Conservation (phyloP, 371 early-diverging fungal species). For the Parasitella parasitica region DNA sequence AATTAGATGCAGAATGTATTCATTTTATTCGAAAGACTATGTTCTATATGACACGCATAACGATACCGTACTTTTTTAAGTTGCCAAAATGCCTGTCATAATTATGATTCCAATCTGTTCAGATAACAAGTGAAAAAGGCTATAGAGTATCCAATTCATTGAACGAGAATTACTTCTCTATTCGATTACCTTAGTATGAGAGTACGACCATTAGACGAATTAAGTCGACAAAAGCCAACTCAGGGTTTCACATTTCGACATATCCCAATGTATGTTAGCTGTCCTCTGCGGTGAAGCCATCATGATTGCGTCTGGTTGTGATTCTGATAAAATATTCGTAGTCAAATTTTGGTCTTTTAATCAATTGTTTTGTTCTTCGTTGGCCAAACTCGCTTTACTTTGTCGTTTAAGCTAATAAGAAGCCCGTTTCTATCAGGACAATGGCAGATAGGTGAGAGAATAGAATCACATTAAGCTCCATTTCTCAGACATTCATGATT, state of each 20-base stretch:
- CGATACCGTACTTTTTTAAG: too few species aligned
- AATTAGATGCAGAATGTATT: too few species aligned
- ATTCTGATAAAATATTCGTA: conserved; percentile 2
- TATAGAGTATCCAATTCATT: conserved; percentile 12
- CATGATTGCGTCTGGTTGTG: neutral
- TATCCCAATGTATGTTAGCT: neutral
- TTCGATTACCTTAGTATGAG: conserved; percentile 6
- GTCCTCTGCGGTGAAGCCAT: conserved; percentile 2
- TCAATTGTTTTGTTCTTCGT: too few species aligned
- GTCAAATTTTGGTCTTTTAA: too few species aligned
- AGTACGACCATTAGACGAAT: conserved; percentile 6
- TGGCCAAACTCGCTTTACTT: too few species aligned
- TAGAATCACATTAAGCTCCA: conserved; percentile 9
- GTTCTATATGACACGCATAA: too few species aligned
- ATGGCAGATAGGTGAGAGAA: conserved; percentile 11
- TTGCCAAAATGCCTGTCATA: conserved; percentile 11
- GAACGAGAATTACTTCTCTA: conserved; percentile 3
- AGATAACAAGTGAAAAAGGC: conserved; percentile 7
- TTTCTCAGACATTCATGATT: conserved; percentile 8
- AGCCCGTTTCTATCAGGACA: conserved; percentile 7
- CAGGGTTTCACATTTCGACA: conserved; percentile 9
- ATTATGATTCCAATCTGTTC: conserved; percentile 8
- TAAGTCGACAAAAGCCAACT: conserved; percentile 13
- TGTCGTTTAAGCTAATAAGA: neutral
- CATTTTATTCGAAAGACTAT: too few species aligned